Evolutionary conservation across 2,329 filamentous ascomycete genomes (phyloP).

Genomic region (Scedosporium aurantiacum): DNA sequence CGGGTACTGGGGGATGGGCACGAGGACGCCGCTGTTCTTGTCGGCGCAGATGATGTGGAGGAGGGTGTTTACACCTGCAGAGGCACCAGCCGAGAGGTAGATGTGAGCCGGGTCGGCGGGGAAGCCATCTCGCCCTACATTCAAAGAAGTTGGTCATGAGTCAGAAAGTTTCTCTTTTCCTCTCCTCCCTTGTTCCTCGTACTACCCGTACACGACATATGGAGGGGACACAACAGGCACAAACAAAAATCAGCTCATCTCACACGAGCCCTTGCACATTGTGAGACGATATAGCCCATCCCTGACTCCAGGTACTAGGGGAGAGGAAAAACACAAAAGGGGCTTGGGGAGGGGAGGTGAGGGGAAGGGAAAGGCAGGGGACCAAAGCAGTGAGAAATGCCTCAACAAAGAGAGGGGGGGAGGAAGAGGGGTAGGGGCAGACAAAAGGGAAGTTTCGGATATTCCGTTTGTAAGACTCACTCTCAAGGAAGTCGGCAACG

Average conservation of each 20-base stretch:
- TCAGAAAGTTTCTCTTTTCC: too few species aligned
- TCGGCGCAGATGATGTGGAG: constrained; percentile 77
- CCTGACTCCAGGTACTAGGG: too few species aligned
- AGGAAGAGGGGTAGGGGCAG: neutral
- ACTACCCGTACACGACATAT: too few species aligned
- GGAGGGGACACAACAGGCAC: too few species aligned
- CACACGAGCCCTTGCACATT: too few species aligned
- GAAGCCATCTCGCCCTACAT: constrained; percentile 70
- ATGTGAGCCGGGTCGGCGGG: constrained; percentile 69
- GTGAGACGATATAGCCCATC: too few species aligned
- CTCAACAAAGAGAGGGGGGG: constrained; percentile 1
- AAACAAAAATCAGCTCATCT: too few species aligned
- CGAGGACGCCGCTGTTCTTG: constrained; percentile 69
- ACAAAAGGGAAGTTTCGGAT: neutral
- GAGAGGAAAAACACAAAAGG: too few species aligned
- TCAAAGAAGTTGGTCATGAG: neutral
- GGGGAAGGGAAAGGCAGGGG: too few species aligned
- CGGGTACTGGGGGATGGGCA: constrained; percentile 95
- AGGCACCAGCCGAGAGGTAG: constrained; percentile 86
- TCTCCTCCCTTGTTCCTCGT: too few species aligned
- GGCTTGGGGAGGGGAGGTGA: too few species aligned
- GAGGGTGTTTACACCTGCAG: constrained; percentile 87
- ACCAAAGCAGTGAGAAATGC: too few species aligned
- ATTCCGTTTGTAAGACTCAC: constrained; percentile 30
- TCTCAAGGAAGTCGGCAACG: constrained; percentile 84